Percentiles rank a stretch among this genome's conserved stretches.
Conservation (phyloP, 306 rosid genomes). For the Vicia villosa region DNA sequence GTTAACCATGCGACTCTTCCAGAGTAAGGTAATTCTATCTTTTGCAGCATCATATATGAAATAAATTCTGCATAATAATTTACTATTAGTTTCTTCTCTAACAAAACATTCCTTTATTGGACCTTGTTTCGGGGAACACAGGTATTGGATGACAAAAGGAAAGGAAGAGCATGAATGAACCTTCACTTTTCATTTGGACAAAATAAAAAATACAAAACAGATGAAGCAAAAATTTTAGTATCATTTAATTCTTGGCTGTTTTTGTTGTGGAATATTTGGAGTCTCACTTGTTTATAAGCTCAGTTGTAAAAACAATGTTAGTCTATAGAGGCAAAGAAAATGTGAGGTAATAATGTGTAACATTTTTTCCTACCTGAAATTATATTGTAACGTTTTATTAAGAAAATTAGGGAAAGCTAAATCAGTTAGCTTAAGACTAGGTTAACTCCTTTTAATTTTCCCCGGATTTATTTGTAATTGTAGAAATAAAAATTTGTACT, state of each 20-base stretch:
- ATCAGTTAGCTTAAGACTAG: neutral
- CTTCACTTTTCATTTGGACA: neutral
- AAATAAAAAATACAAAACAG: conserved; percentile 3
- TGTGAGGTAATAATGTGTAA: conserved; percentile 3
- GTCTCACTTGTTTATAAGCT: neutral
- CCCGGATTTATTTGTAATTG: neutral
- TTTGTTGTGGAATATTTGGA: conserved; percentile 13
- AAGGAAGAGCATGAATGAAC: conserved; percentile 47
- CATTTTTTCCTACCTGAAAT: conserved; percentile 10
- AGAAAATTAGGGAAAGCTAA: neutral
- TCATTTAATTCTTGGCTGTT: conserved; percentile 23
- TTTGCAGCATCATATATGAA: neutral
- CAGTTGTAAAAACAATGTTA: conserved; percentile 7
- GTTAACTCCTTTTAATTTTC: too few species aligned
- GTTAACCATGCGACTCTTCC: conserved; percentile 85
- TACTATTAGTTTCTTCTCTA: conserved; percentile 20
- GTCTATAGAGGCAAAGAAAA: conserved; percentile 20
- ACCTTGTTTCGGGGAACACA: conserved; percentile 29
- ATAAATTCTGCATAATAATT: conserved; percentile 11
- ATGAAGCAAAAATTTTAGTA: conserved; percentile 15
- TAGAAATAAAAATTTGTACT: conserved; percentile 1
- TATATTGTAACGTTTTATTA: conserved; percentile 7
- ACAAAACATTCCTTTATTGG: conserved; percentile 28
- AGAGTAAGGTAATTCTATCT: conserved; percentile 73
- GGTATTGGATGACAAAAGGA: conserved; percentile 59